These are phyloP conservation scores for Aspergillus proliferans DNA, from an alignment of 2,329 filamentous ascomycete species.

Conservation along the genomic window DNA sequence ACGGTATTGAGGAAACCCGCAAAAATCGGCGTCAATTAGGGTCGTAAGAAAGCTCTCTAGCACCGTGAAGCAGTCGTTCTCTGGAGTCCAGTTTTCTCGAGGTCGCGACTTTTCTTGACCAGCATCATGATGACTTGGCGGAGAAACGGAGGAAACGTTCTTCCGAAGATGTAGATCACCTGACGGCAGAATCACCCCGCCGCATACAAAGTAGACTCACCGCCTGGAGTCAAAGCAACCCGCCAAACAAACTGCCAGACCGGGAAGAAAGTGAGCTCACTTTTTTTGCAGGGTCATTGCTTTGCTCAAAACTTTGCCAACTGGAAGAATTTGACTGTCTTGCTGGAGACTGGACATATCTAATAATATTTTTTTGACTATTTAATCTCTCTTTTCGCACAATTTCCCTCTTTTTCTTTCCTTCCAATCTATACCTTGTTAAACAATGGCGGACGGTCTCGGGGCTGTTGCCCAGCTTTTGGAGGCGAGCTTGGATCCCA, in stretches of 20 bases:
- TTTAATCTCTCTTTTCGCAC: neutral
- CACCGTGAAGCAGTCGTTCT: neutral
- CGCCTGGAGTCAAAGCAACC: conserved; percentile 21
- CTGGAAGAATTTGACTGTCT: no score
- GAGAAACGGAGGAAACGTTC: conserved; percentile 12
- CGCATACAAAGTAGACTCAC: conserved; percentile 13
- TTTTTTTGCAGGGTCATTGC: conserved; percentile 1
- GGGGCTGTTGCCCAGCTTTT: conserved; percentile 72
- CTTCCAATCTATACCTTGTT: neutral
- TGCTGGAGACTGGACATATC: no score
- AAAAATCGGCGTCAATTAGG: neutral
- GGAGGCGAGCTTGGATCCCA: conserved; percentile 81
- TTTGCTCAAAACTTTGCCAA: no score
- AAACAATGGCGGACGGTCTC: conserved; percentile 55
- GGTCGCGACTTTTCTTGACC: neutral
- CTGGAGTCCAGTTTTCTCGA: neutral
- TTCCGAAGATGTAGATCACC: conserved; percentile 12
- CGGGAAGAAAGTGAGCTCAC: conserved; percentile 19
- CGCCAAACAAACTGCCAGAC: conserved; percentile 30
- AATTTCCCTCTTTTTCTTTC: neutral
- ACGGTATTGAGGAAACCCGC: neutral
- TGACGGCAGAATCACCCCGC: conserved; percentile 22
- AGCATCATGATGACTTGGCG: conserved; percentile 17
- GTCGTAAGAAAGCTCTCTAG: neutral
- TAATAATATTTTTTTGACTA: neutral